Base-by-base conservation (phyloP, 73 alveolate genomes). In the Uronychia binucleata region DNA sequence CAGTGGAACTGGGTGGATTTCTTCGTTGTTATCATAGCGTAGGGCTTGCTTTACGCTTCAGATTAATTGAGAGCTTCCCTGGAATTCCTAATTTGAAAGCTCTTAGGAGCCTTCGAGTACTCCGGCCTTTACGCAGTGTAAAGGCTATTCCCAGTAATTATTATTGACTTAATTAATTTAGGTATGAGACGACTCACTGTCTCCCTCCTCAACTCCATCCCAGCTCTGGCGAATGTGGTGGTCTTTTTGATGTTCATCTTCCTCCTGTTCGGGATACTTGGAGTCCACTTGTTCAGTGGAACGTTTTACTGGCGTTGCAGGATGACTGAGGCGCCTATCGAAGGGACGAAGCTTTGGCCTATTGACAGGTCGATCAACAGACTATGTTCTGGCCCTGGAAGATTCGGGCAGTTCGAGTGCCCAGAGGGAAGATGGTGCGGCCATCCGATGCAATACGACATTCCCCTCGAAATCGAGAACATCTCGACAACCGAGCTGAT, bases 221-320 rank as follows among this genome's bases (percentile, higher is more conserved):
- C 87, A 26, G 93, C 82, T 60, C 80, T 86, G 34, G 35, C 78
- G 33, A 79, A 86, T 80, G 93, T 86, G 0, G 89, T 31, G 0
- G 59, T 86, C 33, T 86, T 86, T 32, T 32, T 86, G 11, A n/a
- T 59, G 14, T 86, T 80, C 59, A 80, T 86, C 28, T 86, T 86
- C 30, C 14, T 67, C 78, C 78, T 26, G 8, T 77, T 85, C 77
- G 91, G 91, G 1, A 77, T 77, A 0, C 30, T 85, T 85, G 91
- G 86, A 14, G 67, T 85, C 0, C 81, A 85, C 29, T 13, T 85
- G 19, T 85, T 93, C 67, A 31, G 75, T 32, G 98, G 98, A 30
- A 78, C 82, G 27, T 81, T 80, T 28, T 85, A 89, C 34, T 29
- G 80, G 46, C 82, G 96, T 77, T 94, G 98, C 86, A 29, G 91